Evolutionary conservation across 1,284 basidiomycete genomes (phyloP).

Genomic region (Entoloma clypeatum): DNA sequence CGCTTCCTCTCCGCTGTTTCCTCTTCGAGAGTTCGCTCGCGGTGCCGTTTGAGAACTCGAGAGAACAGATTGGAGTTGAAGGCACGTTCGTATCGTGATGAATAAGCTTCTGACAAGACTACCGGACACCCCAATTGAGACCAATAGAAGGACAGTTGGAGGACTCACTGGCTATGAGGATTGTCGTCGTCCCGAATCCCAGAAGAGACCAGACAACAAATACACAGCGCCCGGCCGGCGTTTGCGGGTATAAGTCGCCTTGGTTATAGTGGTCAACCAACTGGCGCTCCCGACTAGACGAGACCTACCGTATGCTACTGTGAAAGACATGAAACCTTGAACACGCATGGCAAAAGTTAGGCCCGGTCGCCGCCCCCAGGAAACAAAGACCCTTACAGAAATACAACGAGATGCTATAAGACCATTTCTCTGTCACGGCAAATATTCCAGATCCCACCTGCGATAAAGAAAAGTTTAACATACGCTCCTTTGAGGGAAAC

Average conservation of each 20-base stretch:
- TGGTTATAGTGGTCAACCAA: slow-evolving; percentile 13
- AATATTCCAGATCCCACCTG: slow-evolving; percentile 41
- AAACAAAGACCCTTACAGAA: slow-evolving; percentile 53
- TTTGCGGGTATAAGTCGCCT: slow-evolving; percentile 58
- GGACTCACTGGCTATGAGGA: slow-evolving; percentile 60
- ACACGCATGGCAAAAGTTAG: slow-evolving; percentile 12
- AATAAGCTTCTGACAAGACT: slow-evolving; percentile 66
- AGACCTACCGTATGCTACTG: slow-evolving; percentile 57
- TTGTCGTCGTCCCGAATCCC: slow-evolving; percentile 73
- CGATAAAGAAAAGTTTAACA: not conserved
- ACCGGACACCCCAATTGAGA: slow-evolving; percentile 5
- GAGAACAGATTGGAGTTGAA: slow-evolving; percentile 47
- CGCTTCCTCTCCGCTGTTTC: slow-evolving; percentile 6
- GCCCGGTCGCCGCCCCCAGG: too few relatives aligned
- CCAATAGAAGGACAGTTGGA: not conserved
- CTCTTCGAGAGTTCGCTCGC: slow-evolving; percentile 20
- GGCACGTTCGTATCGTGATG: slow-evolving; percentile 49
- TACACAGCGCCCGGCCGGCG: slow-evolving; percentile 67
- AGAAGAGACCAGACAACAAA: slow-evolving; percentile 82
- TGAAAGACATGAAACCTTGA: slow-evolving; percentile 57
- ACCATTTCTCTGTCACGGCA: slow-evolving; percentile 39
- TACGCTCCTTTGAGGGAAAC: slow-evolving; percentile 14
- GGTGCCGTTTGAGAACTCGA: slow-evolving; percentile 44
- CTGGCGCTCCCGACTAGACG: not conserved
- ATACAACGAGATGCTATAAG: slow-evolving; percentile 49